Evolutionary conservation across 75 land plant species (phyloP).

Genomic region (Pinus tabuliformis): DNA sequence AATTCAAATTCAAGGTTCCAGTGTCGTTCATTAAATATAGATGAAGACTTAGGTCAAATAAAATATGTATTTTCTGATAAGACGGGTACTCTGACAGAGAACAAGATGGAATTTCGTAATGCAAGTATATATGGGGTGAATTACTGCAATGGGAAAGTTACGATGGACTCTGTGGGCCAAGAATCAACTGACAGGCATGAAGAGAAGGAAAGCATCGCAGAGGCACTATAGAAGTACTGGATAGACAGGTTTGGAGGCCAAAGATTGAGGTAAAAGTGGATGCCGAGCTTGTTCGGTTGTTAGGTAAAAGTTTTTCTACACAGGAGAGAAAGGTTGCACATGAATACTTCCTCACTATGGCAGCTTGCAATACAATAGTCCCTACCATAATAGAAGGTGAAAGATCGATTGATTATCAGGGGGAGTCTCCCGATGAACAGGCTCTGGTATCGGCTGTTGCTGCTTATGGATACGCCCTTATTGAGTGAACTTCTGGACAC

Average conservation of each 20-base stretch:
- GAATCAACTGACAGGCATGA: slow-evolving; percentile 4
- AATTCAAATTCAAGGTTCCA: slow-evolving; percentile 65
- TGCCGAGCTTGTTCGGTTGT: slow-evolving; percentile 35
- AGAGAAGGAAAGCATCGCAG: slow-evolving; percentile 17
- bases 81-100: slow-evolving; percentile 88
- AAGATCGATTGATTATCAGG: slow-evolving; percentile 64
- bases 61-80: slow-evolving; percentile 86
- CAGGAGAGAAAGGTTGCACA: slow-evolving; percentile 39
- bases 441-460: slow-evolving; percentile 85
- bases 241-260: slow-evolving; percentile 45
- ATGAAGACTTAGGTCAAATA: slow-evolving; percentile 90
- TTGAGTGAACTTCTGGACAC: slow-evolving; percentile 78
- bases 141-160: slow-evolving; percentile 30
- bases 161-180: neutral
- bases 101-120: slow-evolving; percentile 79
- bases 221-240: slow-evolving; percentile 32
- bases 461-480: slow-evolving; percentile 78
- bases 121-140: slow-evolving; percentile 70
- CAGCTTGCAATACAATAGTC: slow-evolving; percentile 90
- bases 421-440: slow-evolving; percentile 97
- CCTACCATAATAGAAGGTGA: slow-evolving; percentile 51
- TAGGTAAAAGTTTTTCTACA: slow-evolving; percentile 16
- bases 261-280: slow-evolving; percentile 57
- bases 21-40: slow-evolving; percentile 86
- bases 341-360: slow-evolving; percentile 72